Evolutionary conservation across 1,284 basidiomycete species (phyloP).

Genomic region (Mixia osmundae): DNA sequence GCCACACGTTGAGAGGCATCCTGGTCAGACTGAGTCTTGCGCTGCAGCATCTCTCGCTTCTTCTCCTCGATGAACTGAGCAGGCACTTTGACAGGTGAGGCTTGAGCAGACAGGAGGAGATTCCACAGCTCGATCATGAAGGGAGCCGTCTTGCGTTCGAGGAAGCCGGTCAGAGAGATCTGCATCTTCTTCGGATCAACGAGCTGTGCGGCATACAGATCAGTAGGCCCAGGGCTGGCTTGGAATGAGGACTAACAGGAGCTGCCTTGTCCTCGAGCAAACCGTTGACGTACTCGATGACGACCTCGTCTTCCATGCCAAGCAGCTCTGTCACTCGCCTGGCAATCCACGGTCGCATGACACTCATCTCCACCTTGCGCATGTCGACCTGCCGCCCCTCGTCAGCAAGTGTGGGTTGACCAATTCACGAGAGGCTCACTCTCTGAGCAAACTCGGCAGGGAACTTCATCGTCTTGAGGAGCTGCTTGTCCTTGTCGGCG

Average conservation of each 20-base stretch:
- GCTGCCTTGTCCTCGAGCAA: slow-evolving; percentile 62
- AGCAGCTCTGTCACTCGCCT: slow-evolving; percentile 72
- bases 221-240: neutral
- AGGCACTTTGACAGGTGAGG: slow-evolving; percentile 69
- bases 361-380: slow-evolving; percentile 70
- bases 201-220: slow-evolving; percentile 27
- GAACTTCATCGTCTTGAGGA: slow-evolving; percentile 73
- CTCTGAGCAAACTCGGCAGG: slow-evolving; percentile 71
- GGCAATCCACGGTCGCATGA: slow-evolving; percentile 81
- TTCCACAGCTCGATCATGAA: slow-evolving; percentile 83
- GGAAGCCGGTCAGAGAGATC: slow-evolving; percentile 75
- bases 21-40: slow-evolving; percentile 40
- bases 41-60: slow-evolving; percentile 68
- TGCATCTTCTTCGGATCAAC: slow-evolving; percentile 91
- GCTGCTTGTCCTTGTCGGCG: slow-evolving; percentile 77
- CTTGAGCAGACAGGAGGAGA: slow-evolving; percentile 69
- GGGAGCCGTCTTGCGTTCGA: slow-evolving; percentile 41
- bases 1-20: slow-evolving; percentile 34
- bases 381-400: slow-evolving; percentile 49
- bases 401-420: slow-evolving; percentile 2
- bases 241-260: slow-evolving; percentile 33
- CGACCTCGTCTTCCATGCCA: slow-evolving; percentile 87
- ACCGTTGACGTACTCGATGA: slow-evolving; percentile 85
- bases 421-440: slow-evolving; percentile 25
- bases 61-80: slow-evolving; percentile 85